phyloP scores from a whole-genome alignment of 495 filamentous ascomycete species.

The Penicillium cosmopolitanum region DNA sequence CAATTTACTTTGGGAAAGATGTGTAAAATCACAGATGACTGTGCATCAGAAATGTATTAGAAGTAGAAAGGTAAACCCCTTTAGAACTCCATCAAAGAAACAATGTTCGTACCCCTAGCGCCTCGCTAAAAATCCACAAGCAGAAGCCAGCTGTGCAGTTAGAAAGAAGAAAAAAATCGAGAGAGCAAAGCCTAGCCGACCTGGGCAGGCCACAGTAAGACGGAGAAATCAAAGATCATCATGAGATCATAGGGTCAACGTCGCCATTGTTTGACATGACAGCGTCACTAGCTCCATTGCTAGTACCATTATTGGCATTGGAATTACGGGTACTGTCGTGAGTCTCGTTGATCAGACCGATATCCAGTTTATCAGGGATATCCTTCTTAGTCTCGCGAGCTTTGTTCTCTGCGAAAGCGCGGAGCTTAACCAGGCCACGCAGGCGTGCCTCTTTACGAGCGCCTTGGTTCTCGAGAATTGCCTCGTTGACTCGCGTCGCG shows the following conservation, averaged over 20 bases:
- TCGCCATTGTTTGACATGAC: slow-evolving; percentile 53
- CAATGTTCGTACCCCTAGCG: slow-evolving; percentile 18
- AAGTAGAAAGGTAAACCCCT: not conserved
- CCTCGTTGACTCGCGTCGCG: slow-evolving; percentile 83
- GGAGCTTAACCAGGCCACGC: slow-evolving; percentile 73
- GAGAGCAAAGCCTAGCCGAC: not conserved
- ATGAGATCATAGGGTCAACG: slow-evolving; percentile 64
- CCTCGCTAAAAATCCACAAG: slow-evolving; percentile 23
- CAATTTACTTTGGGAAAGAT: not conserved
- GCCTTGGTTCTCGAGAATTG: slow-evolving; percentile 73
- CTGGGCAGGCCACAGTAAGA: not conserved
- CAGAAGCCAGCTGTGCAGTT: not conserved
- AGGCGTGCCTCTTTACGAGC: slow-evolving; percentile 79
- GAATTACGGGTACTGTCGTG: slow-evolving; percentile 36
- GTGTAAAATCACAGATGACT: not conserved
- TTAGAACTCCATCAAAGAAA: not conserved
- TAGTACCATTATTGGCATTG: slow-evolving; percentile 26
- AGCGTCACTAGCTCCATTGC: slow-evolving; percentile 42
- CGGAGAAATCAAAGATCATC: slow-evolving; percentile 15
- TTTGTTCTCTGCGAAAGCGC: slow-evolving; percentile 83
- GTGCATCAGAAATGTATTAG: not conserved
- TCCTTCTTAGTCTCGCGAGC: slow-evolving; percentile 74
- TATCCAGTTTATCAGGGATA: slow-evolving; percentile 69
- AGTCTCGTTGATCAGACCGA: slow-evolving; percentile 63
- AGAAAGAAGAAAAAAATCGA: not conserved